Evolutionary conservation across 306 rosid species (phyloP).

Genomic region (Carpinus fangiana): DNA sequence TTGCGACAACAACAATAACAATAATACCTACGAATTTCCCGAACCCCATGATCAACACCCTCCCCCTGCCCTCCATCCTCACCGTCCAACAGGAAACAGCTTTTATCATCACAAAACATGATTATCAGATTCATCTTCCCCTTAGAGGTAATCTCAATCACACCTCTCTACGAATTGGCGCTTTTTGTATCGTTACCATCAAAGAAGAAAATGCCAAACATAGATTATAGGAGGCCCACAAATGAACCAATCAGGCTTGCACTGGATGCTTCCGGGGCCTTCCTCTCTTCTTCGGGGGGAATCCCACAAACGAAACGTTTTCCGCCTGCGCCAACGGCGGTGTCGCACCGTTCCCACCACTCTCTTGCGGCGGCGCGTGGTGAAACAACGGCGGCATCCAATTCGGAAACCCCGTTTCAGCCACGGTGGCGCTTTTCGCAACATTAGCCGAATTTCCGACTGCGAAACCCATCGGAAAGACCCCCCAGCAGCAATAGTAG

Average conservation of each 20-base stretch:
- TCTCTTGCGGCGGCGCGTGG: slow-evolving; percentile 15
- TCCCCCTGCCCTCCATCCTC: neutral
- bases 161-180: neutral
- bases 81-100: neutral
- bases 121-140: neutral
- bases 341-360: slow-evolving; percentile 14
- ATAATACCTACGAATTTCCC: neutral
- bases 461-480: slow-evolving; percentile 72
- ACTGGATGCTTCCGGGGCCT: slow-evolving; percentile 50
- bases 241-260: neutral
- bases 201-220: neutral
- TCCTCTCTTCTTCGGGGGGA: slow-evolving; percentile 50
- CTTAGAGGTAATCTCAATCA: neutral
- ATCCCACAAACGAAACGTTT: neutral
- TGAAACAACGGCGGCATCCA: slow-evolving; percentile 61
- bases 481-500: slow-evolving; percentile 82
- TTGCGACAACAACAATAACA: neutral
- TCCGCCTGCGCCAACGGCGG: neutral
- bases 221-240: neutral
- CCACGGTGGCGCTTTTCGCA: slow-evolving; percentile 34
- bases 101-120: neutral
- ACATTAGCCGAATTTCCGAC: slow-evolving; percentile 21
- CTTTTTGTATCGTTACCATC: neutral
- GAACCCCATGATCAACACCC: neutral
- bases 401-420: slow-evolving; percentile 42